Conservation (phyloP, 768 basidiomycete genomes). For the Tylopilus sp. region DNA sequence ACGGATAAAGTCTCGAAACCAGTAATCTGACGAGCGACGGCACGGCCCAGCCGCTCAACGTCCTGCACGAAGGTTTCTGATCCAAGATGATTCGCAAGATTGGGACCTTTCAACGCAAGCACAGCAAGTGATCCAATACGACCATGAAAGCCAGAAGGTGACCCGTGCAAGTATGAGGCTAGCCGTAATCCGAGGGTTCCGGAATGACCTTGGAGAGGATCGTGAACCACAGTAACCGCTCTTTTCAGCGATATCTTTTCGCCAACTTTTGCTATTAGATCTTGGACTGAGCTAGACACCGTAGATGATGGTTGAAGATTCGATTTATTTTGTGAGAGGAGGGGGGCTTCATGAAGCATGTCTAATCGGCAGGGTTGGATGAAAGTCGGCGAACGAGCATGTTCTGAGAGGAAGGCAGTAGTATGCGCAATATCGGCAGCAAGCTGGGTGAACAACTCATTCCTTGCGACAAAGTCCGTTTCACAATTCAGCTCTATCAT, state of each 20-base stretch:
- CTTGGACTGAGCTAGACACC: slow-evolving; percentile 61
- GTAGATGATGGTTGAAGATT: slow-evolving; percentile 41
- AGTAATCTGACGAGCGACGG: slow-evolving; percentile 79
- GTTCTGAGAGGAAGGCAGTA: slow-evolving; percentile 65
- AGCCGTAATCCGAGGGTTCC: slow-evolving; percentile 43
- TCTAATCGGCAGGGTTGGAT: slow-evolving; percentile 54
- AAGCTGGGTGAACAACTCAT: slow-evolving; percentile 74
- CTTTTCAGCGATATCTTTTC: slow-evolving; percentile 74
- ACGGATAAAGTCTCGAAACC: slow-evolving; percentile 72
- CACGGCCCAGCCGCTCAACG: slow-evolving; percentile 61
- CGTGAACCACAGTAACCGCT: slow-evolving; percentile 42
- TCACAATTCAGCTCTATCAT: slow-evolving; percentile 95
- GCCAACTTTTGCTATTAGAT: slow-evolving; percentile 71
- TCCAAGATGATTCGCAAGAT: slow-evolving; percentile 41
- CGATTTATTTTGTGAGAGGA: slow-evolving; percentile 44
- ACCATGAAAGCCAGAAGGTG: slow-evolving; percentile 49
- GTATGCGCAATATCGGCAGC: slow-evolving; percentile 81
- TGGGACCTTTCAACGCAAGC: slow-evolving; percentile 48
- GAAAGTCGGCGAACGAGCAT: slow-evolving; percentile 27
- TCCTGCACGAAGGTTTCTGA: slow-evolving; percentile 53
- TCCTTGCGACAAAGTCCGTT: slow-evolving; percentile 93
- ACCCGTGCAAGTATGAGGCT: slow-evolving; percentile 60
- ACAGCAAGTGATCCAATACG: slow-evolving; percentile 59
- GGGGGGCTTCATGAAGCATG: slow-evolving; percentile 56
- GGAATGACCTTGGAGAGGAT: slow-evolving; percentile 35